Percentiles rank a stretch among this genome's conserved stretches.
Evolutionary conservation across 1,284 basidiomycete genomes (phyloP).

Genomic region (Trametes hirsuta): DNA sequence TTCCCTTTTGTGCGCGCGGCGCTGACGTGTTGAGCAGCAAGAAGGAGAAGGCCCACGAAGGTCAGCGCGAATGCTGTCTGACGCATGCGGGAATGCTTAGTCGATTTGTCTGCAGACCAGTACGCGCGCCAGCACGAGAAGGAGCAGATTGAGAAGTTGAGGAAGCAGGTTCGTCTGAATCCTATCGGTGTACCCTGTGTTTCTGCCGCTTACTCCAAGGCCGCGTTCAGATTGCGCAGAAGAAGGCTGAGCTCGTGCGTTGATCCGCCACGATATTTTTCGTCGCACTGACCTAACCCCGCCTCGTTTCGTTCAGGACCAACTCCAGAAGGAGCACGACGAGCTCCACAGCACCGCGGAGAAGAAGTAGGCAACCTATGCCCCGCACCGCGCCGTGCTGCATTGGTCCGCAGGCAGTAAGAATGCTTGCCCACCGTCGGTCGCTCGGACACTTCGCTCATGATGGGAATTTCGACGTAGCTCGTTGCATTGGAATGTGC

Average conservation of each 20-base stretch:
- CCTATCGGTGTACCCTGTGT: background rate
- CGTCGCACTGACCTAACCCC: background rate
- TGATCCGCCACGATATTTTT: background rate
- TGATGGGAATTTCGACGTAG: background rate
- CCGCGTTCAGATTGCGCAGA: constrained; percentile 51
- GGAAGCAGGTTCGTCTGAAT: constrained; percentile 48
- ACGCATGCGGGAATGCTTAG: background rate
- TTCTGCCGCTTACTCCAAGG: background rate
- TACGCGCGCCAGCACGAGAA: constrained; percentile 60
- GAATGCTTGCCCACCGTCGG: background rate
- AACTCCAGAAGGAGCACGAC: constrained; percentile 27
- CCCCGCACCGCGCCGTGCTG: background rate
- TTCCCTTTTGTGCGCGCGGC: constrained; percentile 6
- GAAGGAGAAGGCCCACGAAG: constrained; percentile 76
- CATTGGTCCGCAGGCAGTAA: constrained; percentile 14
- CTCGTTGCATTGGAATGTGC: constrained; percentile 1
- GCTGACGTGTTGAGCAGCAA: constrained; percentile 46
- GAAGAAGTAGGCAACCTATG: constrained; percentile 17
- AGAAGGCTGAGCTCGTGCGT: constrained; percentile 61
- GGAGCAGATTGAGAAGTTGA: constrained; percentile 60
- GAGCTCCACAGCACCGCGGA: constrained; percentile 11
- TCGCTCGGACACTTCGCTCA: background rate
- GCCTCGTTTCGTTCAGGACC: constrained; percentile 6
- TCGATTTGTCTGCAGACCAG: constrained; percentile 46
- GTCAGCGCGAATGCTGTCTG: constrained; percentile 36